These are phyloP conservation scores for Xylogone sp. DNA, from an alignment of 2,329 filamentous ascomycete genomes.

Conservation along the genomic window DNA sequence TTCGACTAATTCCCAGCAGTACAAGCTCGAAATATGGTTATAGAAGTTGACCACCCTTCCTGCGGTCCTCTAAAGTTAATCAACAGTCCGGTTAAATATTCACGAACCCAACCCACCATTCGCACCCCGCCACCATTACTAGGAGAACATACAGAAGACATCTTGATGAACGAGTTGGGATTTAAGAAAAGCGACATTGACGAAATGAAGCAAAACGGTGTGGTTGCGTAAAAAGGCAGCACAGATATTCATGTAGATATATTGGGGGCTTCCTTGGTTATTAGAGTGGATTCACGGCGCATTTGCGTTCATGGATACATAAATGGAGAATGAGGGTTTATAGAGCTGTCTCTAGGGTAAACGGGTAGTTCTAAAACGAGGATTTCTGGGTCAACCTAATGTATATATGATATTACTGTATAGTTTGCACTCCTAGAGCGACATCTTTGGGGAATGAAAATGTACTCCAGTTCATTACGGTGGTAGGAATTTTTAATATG, in stretches of 20 bases:
- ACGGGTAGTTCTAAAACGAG: too few relatives aligned
- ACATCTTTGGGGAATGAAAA: too few relatives aligned
- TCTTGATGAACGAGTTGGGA: conserved; percentile 60
- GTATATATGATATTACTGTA: too few relatives aligned
- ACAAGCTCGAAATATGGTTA: conserved; percentile 79
- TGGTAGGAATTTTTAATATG: too few relatives aligned
- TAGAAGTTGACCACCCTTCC: conserved; percentile 75
- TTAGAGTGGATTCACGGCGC: too few relatives aligned
- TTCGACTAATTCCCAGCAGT: conserved; percentile 35
- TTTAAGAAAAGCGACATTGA: conserved; percentile 55
- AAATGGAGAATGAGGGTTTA: too few relatives aligned
- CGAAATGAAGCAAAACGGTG: conserved; percentile 58
- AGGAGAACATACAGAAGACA: conserved; percentile 78
- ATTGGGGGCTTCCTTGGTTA: too few relatives aligned
- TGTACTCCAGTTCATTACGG: too few relatives aligned
- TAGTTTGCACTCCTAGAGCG: too few relatives aligned
- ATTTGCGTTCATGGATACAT: background rate
- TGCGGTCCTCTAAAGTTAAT: conserved; percentile 85
- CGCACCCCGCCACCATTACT: conserved; percentile 76
- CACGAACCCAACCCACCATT: conserved; percentile 70
- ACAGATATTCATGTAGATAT: background rate
- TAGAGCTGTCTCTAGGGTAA: too few relatives aligned
- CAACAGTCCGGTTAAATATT: conserved; percentile 91
- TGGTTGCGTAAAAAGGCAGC: conserved; percentile 29
- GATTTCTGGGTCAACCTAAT: too few relatives aligned